Base-by-base conservation (phyloP, 768 basidiomycete species). In the Calocybe cyanea region DNA sequence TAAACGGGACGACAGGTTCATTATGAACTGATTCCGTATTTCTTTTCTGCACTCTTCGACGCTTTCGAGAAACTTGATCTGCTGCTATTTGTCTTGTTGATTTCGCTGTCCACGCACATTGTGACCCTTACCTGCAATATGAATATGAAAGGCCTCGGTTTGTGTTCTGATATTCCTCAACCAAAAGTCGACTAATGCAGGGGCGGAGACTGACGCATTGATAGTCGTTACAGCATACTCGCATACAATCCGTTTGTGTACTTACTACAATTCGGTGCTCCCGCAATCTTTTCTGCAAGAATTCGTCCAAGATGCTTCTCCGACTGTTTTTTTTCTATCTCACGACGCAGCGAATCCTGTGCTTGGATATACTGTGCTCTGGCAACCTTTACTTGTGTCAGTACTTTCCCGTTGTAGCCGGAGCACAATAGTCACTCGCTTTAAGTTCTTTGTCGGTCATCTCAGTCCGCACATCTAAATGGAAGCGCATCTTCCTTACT, bases 361-460 rank as follows among this genome's bases (percentile, higher is more conserved):
- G 69, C 76, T 56, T 82, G 69, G 13, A 87, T 57, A 58, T 92
- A 92, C 50, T 81, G 71, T 28, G 77, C 68, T 21, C 89, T 76
- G 19, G 85, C 80, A 47, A 70, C 63, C 84, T 87, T 41, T 39
- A 11, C 32, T 38, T 35, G 30, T 28, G 14, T 46, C 11, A 50
- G 41, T 44, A 35, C 2, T 32, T 49, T 7, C 40, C 9, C 10
- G 28, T 41, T 24, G 32, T 21, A 35, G 37, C n/a, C n/a, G n/a
- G n/a, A n/a, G n/a, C n/a, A n/a, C n/a, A n/a, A 28, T 15, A 34
- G 32, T 18, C 30, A 20, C 60, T 49, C 46, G 80, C 90, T 70
- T 83, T 85, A 35, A 92, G 68, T 63, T 92, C 87, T 3, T 87
- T 83, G 48, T 91, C 87, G 4, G 88, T 87, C 30, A 92, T 65